Evolutionary conservation across 2,329 filamentous ascomycete species (phyloP), one percentile per base, ranked within the genome.

Genomic region (Tolypocladium capitatum): DNA sequence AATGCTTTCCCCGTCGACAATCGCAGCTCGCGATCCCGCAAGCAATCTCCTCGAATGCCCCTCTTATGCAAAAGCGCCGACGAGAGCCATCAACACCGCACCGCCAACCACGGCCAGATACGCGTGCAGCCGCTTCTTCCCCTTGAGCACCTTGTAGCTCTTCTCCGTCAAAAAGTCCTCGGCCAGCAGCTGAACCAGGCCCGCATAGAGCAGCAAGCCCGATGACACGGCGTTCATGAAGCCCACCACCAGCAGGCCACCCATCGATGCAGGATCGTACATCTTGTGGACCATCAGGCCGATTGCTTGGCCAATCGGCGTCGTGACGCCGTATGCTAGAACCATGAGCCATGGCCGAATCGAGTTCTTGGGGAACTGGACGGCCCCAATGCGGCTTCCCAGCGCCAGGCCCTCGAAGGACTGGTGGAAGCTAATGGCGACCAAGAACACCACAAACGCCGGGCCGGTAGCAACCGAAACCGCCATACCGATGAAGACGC

Each of bases 391-490:
- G 49, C 88, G 84, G 40, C 85, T 85, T 7, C 88, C 88, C 5
- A 94, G 76, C 0, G 88, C 88, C 14, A 94, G 80, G 2, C 88
- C 88, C 67, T 94, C 88, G 54, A 94, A 94, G 1, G 85, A 88
- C 67, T 94, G 85, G 59, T 92, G 86, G 64, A 91, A 90, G 53
- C 78, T 80, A 52, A 92, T 89, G 45, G 86, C 86, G 30, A 90
- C 73, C 0, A 92, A 71, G 53, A 92, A 85, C 13, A 91, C 84
- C 38, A 87, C 71, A 59, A 92, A 92, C 1, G 84, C 80, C 0
- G 85, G 83, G 0, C 86, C 86, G 0, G 84, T 88, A 0, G 86
- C 82, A 1, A 92, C 86, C 1, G 84, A 88, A 30, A 92, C 74
- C 4, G 86, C 85, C 84, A 91, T 90, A 52, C 86, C 86, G 56